phyloP scores from a whole-genome alignment of 2,329 filamentous ascomycete genomes.

The Colletotrichum brevisporum region DNA sequence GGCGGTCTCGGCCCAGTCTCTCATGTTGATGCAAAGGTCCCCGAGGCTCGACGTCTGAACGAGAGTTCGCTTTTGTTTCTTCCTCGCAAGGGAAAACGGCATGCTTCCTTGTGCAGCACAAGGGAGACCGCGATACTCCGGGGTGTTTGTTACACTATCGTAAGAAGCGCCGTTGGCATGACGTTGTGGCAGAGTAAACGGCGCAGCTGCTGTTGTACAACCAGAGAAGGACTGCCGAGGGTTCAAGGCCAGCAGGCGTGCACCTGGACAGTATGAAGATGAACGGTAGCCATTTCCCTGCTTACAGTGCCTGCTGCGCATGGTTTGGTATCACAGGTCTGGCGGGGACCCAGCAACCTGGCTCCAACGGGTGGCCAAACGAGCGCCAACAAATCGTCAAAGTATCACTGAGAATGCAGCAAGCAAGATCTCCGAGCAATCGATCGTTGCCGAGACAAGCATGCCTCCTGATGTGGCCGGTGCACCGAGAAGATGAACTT shows the following conservation, averaged over 20 bases:
- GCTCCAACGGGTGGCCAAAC: background rate
- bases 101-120: background rate
- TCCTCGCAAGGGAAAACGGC: background rate
- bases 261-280: too few species aligned
- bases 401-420: constrained; percentile 14
- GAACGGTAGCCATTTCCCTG: too few species aligned
- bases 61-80: background rate
- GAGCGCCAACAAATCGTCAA: background rate
- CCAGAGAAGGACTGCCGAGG: background rate
- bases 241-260: too few species aligned
- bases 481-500: background rate
- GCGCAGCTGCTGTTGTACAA: background rate
- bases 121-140: background rate
- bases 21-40: background rate
- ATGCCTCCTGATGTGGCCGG: background rate
- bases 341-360: constrained; percentile 15
- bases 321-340: background rate
- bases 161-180: background rate
- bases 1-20: constrained; percentile 6
- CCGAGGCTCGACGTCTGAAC: background rate
- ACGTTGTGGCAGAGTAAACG: background rate
- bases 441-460: constrained; percentile 35
- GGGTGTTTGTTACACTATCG: background rate
- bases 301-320: background rate
- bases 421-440: constrained; percentile 35